These are phyloP conservation scores for Chiua virens DNA, from an alignment of 768 basidiomycete species.

Conservation along the genomic window DNA sequence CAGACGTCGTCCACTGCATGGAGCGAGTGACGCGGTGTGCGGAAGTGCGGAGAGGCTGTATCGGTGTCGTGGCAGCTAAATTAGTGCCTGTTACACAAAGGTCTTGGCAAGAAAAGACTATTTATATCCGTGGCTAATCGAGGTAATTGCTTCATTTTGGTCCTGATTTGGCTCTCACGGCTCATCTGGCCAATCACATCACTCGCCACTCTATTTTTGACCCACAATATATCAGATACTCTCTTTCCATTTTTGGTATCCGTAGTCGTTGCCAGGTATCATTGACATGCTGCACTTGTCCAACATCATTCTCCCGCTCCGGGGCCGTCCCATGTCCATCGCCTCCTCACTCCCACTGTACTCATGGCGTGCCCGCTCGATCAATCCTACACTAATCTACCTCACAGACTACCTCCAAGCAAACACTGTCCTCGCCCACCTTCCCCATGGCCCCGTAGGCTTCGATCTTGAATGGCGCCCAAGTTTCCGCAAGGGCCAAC, in stretches of 20 bases:
- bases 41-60: background rate
- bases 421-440: constrained; percentile 14
- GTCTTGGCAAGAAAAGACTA: constrained; percentile 31
- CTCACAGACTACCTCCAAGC: constrained; percentile 34
- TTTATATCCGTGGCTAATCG: constrained; percentile 27
- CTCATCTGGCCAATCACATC: constrained; percentile 23
- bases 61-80: constrained; percentile 14
- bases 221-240: constrained; percentile 2
- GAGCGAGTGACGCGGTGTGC: too few species aligned
- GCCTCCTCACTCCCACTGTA: constrained; percentile 15
- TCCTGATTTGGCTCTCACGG: constrained; percentile 19
- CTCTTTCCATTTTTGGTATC: constrained; percentile 14
- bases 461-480: constrained; percentile 86
- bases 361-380: constrained; percentile 16
- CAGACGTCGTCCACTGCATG: too few species aligned
- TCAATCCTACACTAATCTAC: constrained; percentile 28
- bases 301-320: constrained; percentile 1
- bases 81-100: constrained; percentile 31
- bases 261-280: constrained; percentile 4
- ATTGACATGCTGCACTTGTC: background rate
- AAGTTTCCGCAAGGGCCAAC: constrained; percentile 47
- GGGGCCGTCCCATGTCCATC: background rate
- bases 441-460: constrained; percentile 43
- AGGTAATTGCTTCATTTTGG: constrained; percentile 20
- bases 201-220: constrained; percentile 14